These are phyloP conservation scores for Musa troglodytarum DNA, from an alignment of 176 grass and related monocot species.

Conservation along the genomic window DNA sequence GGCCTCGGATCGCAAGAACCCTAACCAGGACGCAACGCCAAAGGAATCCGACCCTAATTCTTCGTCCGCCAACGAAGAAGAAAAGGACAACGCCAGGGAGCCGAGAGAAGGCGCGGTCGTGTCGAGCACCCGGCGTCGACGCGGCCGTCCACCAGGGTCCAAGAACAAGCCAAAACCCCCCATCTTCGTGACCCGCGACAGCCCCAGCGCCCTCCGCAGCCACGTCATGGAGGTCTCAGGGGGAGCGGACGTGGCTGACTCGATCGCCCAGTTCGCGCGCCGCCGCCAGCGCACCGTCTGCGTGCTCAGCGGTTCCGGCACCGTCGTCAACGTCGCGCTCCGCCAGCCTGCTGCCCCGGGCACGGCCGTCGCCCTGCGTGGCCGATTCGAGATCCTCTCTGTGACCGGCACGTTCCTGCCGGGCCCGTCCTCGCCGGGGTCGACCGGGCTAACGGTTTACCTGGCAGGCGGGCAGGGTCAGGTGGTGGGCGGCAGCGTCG, in stretches of 20 bases:
- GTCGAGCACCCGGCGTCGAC: constrained; percentile 45
- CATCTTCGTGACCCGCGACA: constrained; percentile 76
- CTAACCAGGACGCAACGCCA: constrained; percentile 23
- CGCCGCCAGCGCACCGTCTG: constrained; percentile 69
- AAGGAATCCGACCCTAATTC: neutral
- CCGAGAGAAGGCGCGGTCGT: constrained; percentile 57
- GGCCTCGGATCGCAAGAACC: constrained; percentile 14
- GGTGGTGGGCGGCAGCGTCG: constrained; percentile 73
- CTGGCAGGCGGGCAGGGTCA: constrained; percentile 66
- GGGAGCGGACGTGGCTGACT: constrained; percentile 67
- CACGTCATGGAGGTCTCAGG: constrained; percentile 70
- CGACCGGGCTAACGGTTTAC: constrained; percentile 72
- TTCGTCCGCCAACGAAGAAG: neutral
- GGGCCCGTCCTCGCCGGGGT: constrained; percentile 57
- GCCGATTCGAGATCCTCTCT: constrained; percentile 73
- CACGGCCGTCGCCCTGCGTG: constrained; percentile 57
- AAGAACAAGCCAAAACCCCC: constrained; percentile 89
- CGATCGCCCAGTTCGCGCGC: constrained; percentile 73
- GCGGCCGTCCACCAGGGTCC: constrained; percentile 61
- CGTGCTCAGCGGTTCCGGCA: constrained; percentile 68
- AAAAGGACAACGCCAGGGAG: constrained; percentile 32
- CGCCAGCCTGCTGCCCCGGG: constrained; percentile 55
- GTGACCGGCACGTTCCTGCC: constrained; percentile 76
- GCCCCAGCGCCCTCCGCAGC: constrained; percentile 74
- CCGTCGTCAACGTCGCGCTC: constrained; percentile 51